Base-by-base conservation (phyloP, 768 basidiomycete species). In the Suillus ampliporus region DNA sequence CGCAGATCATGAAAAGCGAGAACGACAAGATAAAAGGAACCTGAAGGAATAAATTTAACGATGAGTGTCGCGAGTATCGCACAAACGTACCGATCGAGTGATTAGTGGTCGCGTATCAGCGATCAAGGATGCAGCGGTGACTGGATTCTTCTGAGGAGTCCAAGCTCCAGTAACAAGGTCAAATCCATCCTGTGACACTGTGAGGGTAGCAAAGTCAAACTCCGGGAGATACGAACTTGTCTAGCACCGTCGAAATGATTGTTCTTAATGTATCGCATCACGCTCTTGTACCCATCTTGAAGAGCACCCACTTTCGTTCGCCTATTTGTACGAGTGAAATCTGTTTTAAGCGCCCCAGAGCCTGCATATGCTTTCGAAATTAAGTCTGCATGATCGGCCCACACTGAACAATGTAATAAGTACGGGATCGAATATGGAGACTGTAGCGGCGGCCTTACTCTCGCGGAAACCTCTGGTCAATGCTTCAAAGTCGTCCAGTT, bases 241-340 rank as follows among this genome's bases (percentile, higher is more conserved):
- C 96, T 82, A 56, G 95, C 84, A 8, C 97, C 97, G 74, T 99
- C 97, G 65, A 97, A 91, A 78, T 94, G 94, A 72, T 97, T 99
- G 81, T 99, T 99, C 82, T 90, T 95, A 67, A 97, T 71, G 71
- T 99, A 99, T 64, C 97, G 86, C 78, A 87, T 81, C 1, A 87
- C 73, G 26, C 91, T 90, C 74, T 98, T 99, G 75, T 86, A 82
- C 0, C 92, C 92, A 76, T 99, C 97, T 69, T 95, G 89, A 43
- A 97, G 68, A 28, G 78, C 74, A 37, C 97, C 97, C 64, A 89
- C 86, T 57, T 80, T 86, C 3, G 95, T 95, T 38, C 97, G 84
- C 74, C 90, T 90, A 69, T 94, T 95, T 1, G 95, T 98, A 57
- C 96, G 84, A 19, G 97, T 99, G 72, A 95, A 97, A 76, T 99